These are phyloP conservation scores for Gypsophila paniculata DNA, from an alignment of 179 eudicot species.

Conservation along the genomic window DNA sequence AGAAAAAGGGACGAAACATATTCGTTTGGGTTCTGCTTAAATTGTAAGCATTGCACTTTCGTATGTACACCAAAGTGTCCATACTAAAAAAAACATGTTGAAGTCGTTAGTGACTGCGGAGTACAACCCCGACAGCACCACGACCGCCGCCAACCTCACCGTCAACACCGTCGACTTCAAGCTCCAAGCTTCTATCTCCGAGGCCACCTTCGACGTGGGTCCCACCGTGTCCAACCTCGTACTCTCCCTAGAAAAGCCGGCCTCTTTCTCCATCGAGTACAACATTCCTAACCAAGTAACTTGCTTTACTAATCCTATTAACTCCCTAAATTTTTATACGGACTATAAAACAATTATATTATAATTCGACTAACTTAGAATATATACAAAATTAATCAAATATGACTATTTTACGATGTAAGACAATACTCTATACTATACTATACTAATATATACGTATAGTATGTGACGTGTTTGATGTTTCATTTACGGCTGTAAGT, in stretches of 20 bases:
- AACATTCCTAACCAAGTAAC: slow-evolving; percentile 53
- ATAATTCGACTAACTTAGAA: too few species aligned
- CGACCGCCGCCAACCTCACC: slow-evolving; percentile 38
- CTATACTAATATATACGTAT: too few species aligned
- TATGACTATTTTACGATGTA: too few species aligned
- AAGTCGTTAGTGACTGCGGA: slow-evolving; percentile 46
- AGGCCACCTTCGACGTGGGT: slow-evolving; percentile 43
- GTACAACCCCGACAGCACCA: slow-evolving; percentile 34
- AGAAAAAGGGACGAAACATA: too few species aligned
- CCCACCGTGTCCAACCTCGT: slow-evolving; percentile 47
- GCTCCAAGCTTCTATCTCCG: slow-evolving; percentile 49
- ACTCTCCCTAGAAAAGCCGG: slow-evolving; percentile 61
- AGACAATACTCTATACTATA: too few species aligned
- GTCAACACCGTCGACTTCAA: slow-evolving; percentile 55
- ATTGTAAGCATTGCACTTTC: background rate
- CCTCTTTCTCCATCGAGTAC: slow-evolving; percentile 54
- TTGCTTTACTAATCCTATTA: background rate
- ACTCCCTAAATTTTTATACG: too few species aligned
- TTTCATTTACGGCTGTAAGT: too few species aligned
- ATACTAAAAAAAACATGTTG: slow-evolving; percentile 23
- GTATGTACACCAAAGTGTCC: background rate
- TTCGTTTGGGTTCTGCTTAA: too few species aligned
- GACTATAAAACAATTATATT: too few species aligned
- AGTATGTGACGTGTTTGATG: too few species aligned
- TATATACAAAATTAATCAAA: too few species aligned